A percentile compares a stretch with the other conserved stretches of the same genome.
Conservation (phyloP, 164 flowering plant species). For the Annona squamosa region DNA sequence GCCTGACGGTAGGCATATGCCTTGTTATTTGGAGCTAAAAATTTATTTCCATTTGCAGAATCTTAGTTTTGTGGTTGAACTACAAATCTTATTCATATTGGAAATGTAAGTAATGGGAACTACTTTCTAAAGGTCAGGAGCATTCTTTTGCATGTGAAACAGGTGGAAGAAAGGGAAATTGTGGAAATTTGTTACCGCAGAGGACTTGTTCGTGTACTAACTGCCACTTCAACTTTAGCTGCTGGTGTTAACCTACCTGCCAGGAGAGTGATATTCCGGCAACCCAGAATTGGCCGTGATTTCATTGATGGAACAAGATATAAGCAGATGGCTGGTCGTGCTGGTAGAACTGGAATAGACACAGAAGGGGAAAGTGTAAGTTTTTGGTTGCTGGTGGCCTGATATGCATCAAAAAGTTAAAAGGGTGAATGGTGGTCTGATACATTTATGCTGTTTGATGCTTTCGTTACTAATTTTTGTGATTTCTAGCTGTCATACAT, state of each 20-base stretch:
- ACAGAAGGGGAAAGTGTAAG: slow-evolving; percentile 98
- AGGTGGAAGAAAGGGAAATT: slow-evolving; percentile 98
- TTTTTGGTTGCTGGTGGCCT: not conserved
- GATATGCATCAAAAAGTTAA: not conserved
- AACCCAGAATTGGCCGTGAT: slow-evolving; percentile 93
- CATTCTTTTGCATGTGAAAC: slow-evolving; percentile 9
- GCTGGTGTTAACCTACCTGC: slow-evolving; percentile 99
- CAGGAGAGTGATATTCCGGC: slow-evolving; percentile 92
- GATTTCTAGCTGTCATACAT: not conserved
- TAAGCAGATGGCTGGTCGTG: slow-evolving; percentile 96
- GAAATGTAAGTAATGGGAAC: not conserved
- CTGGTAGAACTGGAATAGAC: slow-evolving; percentile 98
- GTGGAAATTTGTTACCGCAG: slow-evolving; percentile 88
- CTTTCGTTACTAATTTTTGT: not conserved
- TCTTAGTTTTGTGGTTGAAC: not conserved
- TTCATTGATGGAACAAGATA: slow-evolving; percentile 95
- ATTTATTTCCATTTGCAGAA: slow-evolving; percentile 1
- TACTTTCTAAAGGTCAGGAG: not conserved
- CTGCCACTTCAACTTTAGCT: slow-evolving; percentile 96
- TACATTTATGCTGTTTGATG: not conserved
- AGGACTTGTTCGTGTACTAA: slow-evolving; percentile 82
- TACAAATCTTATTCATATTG: not conserved
- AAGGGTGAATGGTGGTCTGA: not conserved
- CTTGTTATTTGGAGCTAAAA: slow-evolving; percentile 1
- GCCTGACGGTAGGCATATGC: slow-evolving; percentile 65